Evolutionary conservation across 2,329 filamentous ascomycete species (phyloP).

Genomic region (Metarhizium robertsii): DNA sequence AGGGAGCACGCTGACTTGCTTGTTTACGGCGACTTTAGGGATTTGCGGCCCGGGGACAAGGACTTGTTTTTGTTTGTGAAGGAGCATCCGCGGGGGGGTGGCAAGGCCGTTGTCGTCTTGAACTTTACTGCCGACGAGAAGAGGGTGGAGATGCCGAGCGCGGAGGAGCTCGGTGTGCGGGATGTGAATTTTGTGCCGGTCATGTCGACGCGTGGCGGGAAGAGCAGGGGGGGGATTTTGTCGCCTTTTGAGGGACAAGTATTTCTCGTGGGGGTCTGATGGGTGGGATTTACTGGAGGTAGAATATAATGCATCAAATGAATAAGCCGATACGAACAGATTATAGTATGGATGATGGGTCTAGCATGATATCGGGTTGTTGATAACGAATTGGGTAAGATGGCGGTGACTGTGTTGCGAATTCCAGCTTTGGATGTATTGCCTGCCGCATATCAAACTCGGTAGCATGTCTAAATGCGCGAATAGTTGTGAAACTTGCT

Average conservation of each 20-base stretch:
- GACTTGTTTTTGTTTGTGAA: conserved; percentile 21
- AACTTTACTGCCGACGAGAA: conserved; percentile 24
- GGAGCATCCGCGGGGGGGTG: conserved; percentile 13
- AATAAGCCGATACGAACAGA: neutral
- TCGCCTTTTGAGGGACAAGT: conserved; percentile 22
- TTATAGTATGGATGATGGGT: no score
- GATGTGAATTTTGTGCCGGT: conserved; percentile 15
- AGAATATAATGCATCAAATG: neutral
- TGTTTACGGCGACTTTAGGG: conserved; percentile 25
- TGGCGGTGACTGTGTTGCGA: no score
- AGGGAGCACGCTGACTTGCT: conserved; percentile 21
- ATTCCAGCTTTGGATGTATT: no score
- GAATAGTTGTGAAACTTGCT: no score
- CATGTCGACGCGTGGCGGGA: conserved; percentile 17
- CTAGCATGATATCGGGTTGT: no score
- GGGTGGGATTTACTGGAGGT: neutral
- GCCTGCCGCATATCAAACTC: no score
- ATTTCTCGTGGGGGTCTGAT: conserved; percentile 12
- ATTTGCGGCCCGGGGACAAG: conserved; percentile 14
- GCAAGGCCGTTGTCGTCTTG: conserved; percentile 18
- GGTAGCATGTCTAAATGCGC: no score
- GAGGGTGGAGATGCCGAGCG: conserved; percentile 10
- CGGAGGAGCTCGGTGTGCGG: conserved; percentile 14
- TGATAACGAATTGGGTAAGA: no score
- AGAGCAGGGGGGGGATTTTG: conserved; percentile 10